Base-by-base conservation (phyloP, 371 early-diverging fungal genomes). In the Lichtheimia hyalospora region DNA sequence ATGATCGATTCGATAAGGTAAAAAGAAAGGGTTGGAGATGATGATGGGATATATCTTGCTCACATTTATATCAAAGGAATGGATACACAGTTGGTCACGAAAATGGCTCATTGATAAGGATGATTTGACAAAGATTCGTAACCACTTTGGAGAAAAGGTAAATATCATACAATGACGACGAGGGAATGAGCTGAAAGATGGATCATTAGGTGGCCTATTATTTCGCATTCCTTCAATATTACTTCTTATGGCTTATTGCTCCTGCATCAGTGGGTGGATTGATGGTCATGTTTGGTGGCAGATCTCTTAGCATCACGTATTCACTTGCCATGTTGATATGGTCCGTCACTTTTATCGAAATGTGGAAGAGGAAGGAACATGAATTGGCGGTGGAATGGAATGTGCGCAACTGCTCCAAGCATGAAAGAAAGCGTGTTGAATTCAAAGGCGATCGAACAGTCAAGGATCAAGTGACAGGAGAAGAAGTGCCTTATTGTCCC, bases 201-300 rank as follows among this genome's bases (percentile, higher is more conserved):
- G 0, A 3, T 8, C 18, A 13, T 42, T 54, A 77, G 75, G 78
- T 93, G 51, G 92, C 93, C 13, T 89, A 85, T 71, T 95, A 96
- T 70, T 96, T 96, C 81, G 94, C 92, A 14, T 96, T 93, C 68
- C 73, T 95, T 4, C 93, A 94, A 73, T 89, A 82, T 65, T 96
- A 95, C 72, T 81, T 90, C 51, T 49, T 87, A 14, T 91, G 88
- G 84, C 79, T 96, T 6, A 70, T 81, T 34, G 69, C 71, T 0
- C 93, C 93, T 23, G 70, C 94, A 3, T 76, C 74, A 1, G 55
- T 88, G 4, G 94, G 95, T 16, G 23, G 85, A 4, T 28, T 87
- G 2, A 77, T 84, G 52, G 88, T 86, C 61, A 65, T 85, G 14
- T 72, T 79, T 16, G 74, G 82, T 18, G 60, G 70, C 3, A 68